These are phyloP conservation scores for Penicillium sp. DNA, from an alignment of 2,329 filamentous ascomycete genomes.

Conservation along the genomic window DNA sequence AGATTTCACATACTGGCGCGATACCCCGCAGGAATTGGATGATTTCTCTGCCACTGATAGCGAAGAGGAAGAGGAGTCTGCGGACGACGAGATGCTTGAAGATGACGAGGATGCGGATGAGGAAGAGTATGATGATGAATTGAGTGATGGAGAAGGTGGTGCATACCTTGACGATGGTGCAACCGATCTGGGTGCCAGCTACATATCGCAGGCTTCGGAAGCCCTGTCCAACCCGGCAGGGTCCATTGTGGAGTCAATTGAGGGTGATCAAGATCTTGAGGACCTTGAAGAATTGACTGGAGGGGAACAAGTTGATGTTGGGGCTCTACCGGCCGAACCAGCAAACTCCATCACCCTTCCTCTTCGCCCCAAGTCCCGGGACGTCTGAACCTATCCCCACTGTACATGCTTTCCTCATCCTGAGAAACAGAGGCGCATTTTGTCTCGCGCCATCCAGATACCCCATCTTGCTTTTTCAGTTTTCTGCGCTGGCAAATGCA, in stretches of 20 bases:
- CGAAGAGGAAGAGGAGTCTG: constrained; percentile 52
- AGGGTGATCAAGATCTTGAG: constrained; percentile 43
- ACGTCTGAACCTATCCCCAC: constrained; percentile 14
- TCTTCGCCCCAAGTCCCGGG: constrained; percentile 21
- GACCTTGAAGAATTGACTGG: constrained; percentile 18
- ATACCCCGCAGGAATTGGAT: constrained; percentile 77
- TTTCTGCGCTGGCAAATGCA: constrained; percentile 10
- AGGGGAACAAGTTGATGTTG: constrained; percentile 26
- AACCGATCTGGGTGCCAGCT: constrained; percentile 38
- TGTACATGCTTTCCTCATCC: constrained; percentile 2
- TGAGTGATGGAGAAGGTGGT: constrained; percentile 56
- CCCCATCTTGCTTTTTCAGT: constrained; percentile 11
- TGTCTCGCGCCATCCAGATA: constrained; percentile 9
- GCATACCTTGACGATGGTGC: constrained; percentile 53
- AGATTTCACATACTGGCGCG: constrained; percentile 96
- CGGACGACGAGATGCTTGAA: constrained; percentile 52
- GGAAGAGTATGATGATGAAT: constrained; percentile 46
- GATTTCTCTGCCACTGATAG: constrained; percentile 86
- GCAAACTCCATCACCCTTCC: constrained; percentile 19
- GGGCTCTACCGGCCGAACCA: constrained; percentile 9
- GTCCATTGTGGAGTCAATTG: constrained; percentile 39
- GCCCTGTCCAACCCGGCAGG: constrained; percentile 51
- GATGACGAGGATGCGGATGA: constrained; percentile 48
- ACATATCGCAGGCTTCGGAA: constrained; percentile 41
- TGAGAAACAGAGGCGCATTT: constrained; percentile 1